Base-by-base conservation (phyloP, 2,329 filamentous ascomycete species). In the Penicillium sp. region DNA sequence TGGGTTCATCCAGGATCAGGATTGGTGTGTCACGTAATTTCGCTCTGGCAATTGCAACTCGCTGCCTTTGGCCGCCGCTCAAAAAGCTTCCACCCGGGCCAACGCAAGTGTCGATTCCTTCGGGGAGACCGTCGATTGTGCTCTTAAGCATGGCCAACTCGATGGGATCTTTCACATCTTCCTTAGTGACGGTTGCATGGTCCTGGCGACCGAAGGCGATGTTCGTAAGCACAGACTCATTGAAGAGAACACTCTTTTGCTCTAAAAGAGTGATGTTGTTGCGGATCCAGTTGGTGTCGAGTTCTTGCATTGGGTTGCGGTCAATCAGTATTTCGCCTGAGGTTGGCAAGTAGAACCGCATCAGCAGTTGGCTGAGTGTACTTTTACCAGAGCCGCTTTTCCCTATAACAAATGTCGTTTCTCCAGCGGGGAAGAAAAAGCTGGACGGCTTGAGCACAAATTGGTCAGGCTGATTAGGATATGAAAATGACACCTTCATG, bases 321-420 rank as follows among this genome's bases (percentile, higher is more conserved):
- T 96, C 91, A 10, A 97, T 77, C 0, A 82, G 70, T 17, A 97
- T 86, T 0, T 83, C 73, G 0, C 93, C 93, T 0, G 77, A 77
- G 0, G 77, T 73, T 0, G 90, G 85, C 7, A 84, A 78, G 68
- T 97, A 96, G 65, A 96, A 89, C 13, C 87, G 85, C 50, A 92
- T 81, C 0, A 97, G 80, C 0, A 97, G 80, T 68, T 91, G 91
- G 1, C 89, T 87, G 1, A 97, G 70, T 0, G 93, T 97, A 65
- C 91, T 96, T 73, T 97, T 97, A 0, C 93, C 93, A 2, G 91
- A 96, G 0, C 94, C 94, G 68, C 91, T 96, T 66, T 83, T 84
- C 0, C 93, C 94, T 49, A 97, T 85, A 2, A 97, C 80, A 68
- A 94, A 97, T 0, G 87, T 91, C 3, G 88, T 86, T 60, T 89